Evolutionary conservation across 768 basidiomycete genomes (phyloP).

Genomic region (Tulasnella sp.): DNA sequence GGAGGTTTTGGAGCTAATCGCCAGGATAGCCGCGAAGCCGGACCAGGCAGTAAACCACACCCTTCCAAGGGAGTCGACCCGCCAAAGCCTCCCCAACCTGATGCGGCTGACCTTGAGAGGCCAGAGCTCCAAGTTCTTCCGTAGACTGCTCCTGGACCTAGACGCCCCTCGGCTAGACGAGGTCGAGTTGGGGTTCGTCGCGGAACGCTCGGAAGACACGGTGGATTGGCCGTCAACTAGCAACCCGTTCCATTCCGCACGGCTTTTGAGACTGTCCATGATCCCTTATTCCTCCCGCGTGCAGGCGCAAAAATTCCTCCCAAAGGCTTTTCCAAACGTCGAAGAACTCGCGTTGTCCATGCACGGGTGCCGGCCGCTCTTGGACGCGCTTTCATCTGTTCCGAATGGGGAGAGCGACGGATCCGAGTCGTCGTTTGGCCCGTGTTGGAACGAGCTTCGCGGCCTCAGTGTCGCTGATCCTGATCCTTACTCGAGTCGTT

Average conservation of each 20-base stretch:
- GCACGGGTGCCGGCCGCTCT: not conserved
- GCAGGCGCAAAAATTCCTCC: not conserved
- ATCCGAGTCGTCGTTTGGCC: not conserved
- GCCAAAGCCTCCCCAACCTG: not conserved
- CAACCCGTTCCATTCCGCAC: not conserved
- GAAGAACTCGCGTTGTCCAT: not conserved
- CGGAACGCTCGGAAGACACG: not conserved
- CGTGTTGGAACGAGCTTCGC: not conserved
- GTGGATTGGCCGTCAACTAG: not conserved
- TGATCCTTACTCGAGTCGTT: not conserved
- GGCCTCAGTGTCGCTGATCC: not conserved
- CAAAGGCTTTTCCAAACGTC: not conserved
- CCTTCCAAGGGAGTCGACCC: not conserved
- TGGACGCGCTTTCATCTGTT: not conserved
- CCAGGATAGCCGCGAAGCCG: too few relatives aligned
- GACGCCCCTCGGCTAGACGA: not conserved
- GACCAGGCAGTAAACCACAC: not conserved
- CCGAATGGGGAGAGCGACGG: too few relatives aligned
- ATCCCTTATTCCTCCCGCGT: not conserved
- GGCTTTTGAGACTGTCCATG: not conserved
- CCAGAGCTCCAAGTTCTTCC: not conserved
- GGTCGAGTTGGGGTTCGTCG: not conserved
- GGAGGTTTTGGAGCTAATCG: not conserved
- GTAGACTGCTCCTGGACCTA: not conserved
- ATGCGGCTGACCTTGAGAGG: not conserved